These are phyloP conservation scores for Cucurbitaria berberidis DNA, from an alignment of 2,329 filamentous ascomycete species.

Conservation along the genomic window DNA sequence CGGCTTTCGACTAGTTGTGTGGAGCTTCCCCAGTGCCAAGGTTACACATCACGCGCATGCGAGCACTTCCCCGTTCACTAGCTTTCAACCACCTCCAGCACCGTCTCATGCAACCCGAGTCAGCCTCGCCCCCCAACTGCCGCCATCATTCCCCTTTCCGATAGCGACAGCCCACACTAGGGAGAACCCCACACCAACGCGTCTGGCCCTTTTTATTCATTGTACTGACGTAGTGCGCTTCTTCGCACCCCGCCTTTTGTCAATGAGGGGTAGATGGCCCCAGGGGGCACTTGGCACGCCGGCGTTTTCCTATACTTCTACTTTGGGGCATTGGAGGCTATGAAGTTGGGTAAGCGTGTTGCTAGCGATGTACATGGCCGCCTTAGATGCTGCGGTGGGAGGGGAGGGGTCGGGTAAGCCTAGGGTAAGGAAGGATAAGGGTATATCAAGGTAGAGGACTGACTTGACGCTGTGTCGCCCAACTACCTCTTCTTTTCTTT, in stretches of 20 bases:
- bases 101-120: conserved; percentile 1
- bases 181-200: background rate
- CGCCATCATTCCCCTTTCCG: background rate
- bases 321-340: too few relatives aligned
- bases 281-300: too few relatives aligned
- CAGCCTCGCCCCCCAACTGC: background rate
- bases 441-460: too few relatives aligned
- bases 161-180: background rate
- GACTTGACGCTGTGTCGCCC: too few relatives aligned
- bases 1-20: background rate
- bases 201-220: background rate
- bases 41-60: background rate
- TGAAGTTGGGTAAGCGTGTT: too few relatives aligned
- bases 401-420: too few relatives aligned
- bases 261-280: background rate
- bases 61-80: background rate
- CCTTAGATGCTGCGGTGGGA: too few relatives aligned
- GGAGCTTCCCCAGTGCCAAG: too few relatives aligned
- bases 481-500: too few relatives aligned
- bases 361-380: too few relatives aligned
- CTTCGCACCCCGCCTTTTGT: background rate
- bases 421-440: too few relatives aligned
- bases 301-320: too few relatives aligned
- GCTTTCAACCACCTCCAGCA: background rate
- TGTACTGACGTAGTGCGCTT: background rate